Evolutionary conservation across 2,329 filamentous ascomycete genomes (phyloP).

Genomic region (Dactylella cylindrospora): DNA sequence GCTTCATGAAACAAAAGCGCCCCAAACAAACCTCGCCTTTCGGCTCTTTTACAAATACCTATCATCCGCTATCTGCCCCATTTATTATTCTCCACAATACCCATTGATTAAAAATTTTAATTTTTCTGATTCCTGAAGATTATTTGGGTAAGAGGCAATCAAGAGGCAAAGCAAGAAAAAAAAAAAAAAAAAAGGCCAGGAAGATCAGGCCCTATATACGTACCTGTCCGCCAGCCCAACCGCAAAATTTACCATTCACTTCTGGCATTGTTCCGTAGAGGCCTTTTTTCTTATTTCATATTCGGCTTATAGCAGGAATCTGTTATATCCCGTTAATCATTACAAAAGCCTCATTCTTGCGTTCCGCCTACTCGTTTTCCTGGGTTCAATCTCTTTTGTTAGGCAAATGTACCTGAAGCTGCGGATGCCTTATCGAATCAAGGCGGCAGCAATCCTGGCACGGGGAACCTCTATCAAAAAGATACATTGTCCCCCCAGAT

Average conservation of each 20-base stretch:
- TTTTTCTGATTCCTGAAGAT: slow-evolving; percentile 17
- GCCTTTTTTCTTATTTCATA: slow-evolving; percentile 7
- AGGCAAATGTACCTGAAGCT: slow-evolving; percentile 38
- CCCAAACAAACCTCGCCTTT: slow-evolving; percentile 41
- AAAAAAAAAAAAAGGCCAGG: slow-evolving; percentile 18
- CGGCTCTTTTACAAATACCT: slow-evolving; percentile 44
- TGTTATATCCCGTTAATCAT: slow-evolving; percentile 30
- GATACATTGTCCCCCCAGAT: slow-evolving; percentile 36
- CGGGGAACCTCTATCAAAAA: slow-evolving; percentile 31
- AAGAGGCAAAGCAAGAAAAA: not conserved
- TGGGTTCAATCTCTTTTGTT: too few relatives aligned
- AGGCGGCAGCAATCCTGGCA: slow-evolving; percentile 43
- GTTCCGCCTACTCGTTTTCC: slow-evolving; percentile 16
- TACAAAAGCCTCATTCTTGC: slow-evolving; percentile 37
- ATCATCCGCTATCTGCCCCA: slow-evolving; percentile 7
- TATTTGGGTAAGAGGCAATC: not conserved
- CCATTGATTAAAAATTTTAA: too few relatives aligned
- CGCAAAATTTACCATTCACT: slow-evolving; percentile 11
- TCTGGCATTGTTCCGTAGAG: slow-evolving; percentile 5
- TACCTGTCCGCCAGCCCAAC: too few relatives aligned
- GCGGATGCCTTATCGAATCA: slow-evolving; percentile 45
- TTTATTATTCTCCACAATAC: slow-evolving; percentile 35
- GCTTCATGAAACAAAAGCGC: slow-evolving; percentile 38
- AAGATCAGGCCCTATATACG: too few relatives aligned
- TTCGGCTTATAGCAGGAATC: slow-evolving; percentile 17